A percentile compares a stretch with the other conserved stretches of the same genome.
These are phyloP conservation scores for Hypoxylon sp. DNA, from an alignment of 2,329 filamentous ascomycete genomes.

Conservation along the genomic window DNA sequence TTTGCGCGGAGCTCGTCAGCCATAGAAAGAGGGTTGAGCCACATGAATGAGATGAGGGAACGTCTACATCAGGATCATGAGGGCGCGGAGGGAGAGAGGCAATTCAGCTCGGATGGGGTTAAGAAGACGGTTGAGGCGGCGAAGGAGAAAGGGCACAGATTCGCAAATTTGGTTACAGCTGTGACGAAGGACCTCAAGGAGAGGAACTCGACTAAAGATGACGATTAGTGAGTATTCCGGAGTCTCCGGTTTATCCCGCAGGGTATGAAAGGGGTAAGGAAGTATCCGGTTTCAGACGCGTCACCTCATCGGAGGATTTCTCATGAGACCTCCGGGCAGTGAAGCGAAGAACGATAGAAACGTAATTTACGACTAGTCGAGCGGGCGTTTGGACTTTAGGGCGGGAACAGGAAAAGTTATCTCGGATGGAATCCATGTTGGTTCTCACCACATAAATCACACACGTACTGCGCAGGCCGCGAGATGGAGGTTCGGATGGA, in stretches of 20 bases:
- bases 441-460: slow-evolving; percentile 20
- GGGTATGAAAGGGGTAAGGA: slow-evolving; percentile 9
- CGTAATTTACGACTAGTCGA: slow-evolving; percentile 15
- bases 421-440: slow-evolving; percentile 7
- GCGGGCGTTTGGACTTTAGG: slow-evolving; percentile 36
- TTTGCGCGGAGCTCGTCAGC: slow-evolving; percentile 36
- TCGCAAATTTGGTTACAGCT: slow-evolving; percentile 53
- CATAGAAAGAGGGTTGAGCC: slow-evolving; percentile 33
- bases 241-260: slow-evolving; percentile 9
- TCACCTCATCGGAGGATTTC: slow-evolving; percentile 22
- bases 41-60: slow-evolving; percentile 30
- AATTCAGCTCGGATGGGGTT: slow-evolving; percentile 36
- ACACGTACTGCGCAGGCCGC: slow-evolving; percentile 23
- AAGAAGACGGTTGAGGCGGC: slow-evolving; percentile 42
- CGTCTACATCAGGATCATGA: slow-evolving; percentile 19
- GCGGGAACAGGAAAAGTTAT: slow-evolving; percentile 18
- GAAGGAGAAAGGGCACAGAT: slow-evolving; percentile 48
- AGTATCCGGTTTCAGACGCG: slow-evolving; percentile 26
- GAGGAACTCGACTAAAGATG: slow-evolving; percentile 29
- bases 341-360: slow-evolving; percentile 17
- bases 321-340: slow-evolving; percentile 10
- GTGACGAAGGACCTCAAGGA: slow-evolving; percentile 49
- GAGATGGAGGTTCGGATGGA: slow-evolving; percentile 17
- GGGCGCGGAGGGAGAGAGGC: slow-evolving; percentile 16
- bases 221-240: slow-evolving; percentile 30